Evolutionary conservation across 805 yeast species (phyloP), one percentile per base, ranked within the genome.

Genomic region (Kodamaea hsintzibuensis): DNA sequence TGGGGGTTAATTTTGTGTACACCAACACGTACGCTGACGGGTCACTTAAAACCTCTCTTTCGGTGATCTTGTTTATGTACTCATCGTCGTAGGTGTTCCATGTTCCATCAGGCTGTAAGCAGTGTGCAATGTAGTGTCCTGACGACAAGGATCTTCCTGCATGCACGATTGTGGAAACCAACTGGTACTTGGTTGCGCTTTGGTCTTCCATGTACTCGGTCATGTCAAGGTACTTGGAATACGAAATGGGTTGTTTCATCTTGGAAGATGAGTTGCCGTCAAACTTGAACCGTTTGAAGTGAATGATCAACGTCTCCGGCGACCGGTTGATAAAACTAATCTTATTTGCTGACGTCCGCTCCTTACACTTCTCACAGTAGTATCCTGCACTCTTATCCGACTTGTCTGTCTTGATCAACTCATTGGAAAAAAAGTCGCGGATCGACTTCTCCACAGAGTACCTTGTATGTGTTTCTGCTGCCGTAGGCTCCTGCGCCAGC

Each of bases 31-130:
- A 95, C 4, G 98, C 98, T 38, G 91, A 83, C 12, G 93, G 89
- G 64, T 93, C 96, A 59, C 83, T 82, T 58, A 91, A 75, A 2
- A 90, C 97, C 45, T 82, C 84, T 53, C 82, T 78, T 62, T 89
- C 95, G 37, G 86, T 78, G 51, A 89, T 84, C 55, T 77, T 78
- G 63, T 89, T 88, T 60, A 90, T 84, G 63, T 86, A 84, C 63
- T 95, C 99, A 67, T 95, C 99, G 67, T 95, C 98, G 69, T 93
- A 95, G 8, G 91, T 86, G 27, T 91, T 86, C 99, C 98, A 95
- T 1, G 87, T 72, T 1, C 91, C 93, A 70, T 89, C 95, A 0
- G 98, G 96, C 70, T 92, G 97, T 57, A 88, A 82, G 66, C 97
- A 89, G 66, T 89, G 91, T 0, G 96, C 89, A 55, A 91, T 82